Percentiles rank a stretch among this genome's conserved stretches.
These are phyloP conservation scores for Arthroderma sp. DNA, from an alignment of 2,329 filamentous ascomycete species.

Conservation along the genomic window DNA sequence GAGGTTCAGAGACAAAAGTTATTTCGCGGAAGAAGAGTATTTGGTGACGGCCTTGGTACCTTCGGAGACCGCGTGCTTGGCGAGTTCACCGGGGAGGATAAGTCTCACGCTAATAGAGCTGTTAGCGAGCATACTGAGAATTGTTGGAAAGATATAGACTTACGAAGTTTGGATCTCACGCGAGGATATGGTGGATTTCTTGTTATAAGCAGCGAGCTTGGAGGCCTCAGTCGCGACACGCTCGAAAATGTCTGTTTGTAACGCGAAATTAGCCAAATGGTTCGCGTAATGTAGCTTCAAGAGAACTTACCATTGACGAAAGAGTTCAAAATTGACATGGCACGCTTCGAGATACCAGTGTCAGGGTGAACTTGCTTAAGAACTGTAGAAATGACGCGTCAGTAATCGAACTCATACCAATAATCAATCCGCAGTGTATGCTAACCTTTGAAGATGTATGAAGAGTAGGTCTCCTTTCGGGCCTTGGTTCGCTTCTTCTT, in stretches of 20 bases:
- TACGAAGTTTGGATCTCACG: constrained; percentile 97
- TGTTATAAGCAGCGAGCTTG: constrained; percentile 99
- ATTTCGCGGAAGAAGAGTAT: constrained; percentile 99
- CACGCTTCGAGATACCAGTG: constrained; percentile 99
- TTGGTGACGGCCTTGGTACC: constrained; percentile 99
- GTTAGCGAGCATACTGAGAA: background rate
- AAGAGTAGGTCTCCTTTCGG: constrained; percentile 99
- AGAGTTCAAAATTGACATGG: constrained; percentile 99
- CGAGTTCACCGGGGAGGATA: constrained; percentile 95
- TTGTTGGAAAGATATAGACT: constrained; percentile 17
- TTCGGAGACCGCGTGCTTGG: constrained; percentile 99
- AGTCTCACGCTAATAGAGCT: constrained; percentile 57
- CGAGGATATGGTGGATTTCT: constrained; percentile 99
- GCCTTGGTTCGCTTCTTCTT: constrained; percentile 99
- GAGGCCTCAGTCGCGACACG: constrained; percentile 96
- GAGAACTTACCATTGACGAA: constrained; percentile 80
- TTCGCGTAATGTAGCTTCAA: too few species aligned
- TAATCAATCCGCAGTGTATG: constrained; percentile 10
- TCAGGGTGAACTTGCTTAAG: constrained; percentile 99
- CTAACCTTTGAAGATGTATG: constrained; percentile 99
- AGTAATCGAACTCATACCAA: constrained; percentile 9
- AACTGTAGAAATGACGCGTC: constrained; percentile 46
- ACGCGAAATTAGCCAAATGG: constrained; percentile 1
- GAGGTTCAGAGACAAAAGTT: constrained; percentile 33
- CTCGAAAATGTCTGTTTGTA: constrained; percentile 79